A percentile compares a stretch with the other conserved stretches of the same genome.
phyloP scores from a whole-genome alignment of 2,329 filamentous ascomycete species.

The Stemphylium beticola region DNA sequence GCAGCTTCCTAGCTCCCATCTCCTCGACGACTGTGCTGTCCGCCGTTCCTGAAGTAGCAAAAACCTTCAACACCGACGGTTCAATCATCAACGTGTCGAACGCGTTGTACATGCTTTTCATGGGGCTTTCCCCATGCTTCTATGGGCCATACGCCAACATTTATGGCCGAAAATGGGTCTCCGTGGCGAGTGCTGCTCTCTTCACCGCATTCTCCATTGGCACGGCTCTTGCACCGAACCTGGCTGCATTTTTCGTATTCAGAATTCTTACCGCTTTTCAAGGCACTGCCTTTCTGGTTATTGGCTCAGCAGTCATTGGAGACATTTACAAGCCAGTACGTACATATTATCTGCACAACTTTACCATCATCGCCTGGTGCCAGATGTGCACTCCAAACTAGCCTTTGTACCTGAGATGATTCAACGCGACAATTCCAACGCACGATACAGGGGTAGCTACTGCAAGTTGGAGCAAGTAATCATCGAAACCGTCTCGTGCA shows the following conservation, averaged over 20 bases:
- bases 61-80: constrained; percentile 68
- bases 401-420: neutral
- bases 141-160: constrained; percentile 71
- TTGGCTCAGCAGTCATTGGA: constrained; percentile 73
- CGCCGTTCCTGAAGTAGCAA: constrained; percentile 75
- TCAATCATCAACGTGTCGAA: constrained; percentile 76
- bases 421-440: neutral
- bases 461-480: constrained; percentile 12
- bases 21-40: constrained; percentile 76
- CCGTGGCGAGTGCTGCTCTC: constrained; percentile 64
- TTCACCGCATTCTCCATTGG: constrained; percentile 75
- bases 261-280: constrained; percentile 76
- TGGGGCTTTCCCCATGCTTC: constrained; percentile 68
- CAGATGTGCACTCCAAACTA: neutral
- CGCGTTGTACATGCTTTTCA: constrained; percentile 75
- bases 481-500: neutral
- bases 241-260: constrained; percentile 75
- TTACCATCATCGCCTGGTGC: neutral
- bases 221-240: constrained; percentile 73
- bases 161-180: constrained; percentile 60
- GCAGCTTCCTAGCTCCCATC: constrained; percentile 76
- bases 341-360: neutral
- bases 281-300: constrained; percentile 75
- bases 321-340: constrained; percentile 56
- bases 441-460: constrained; percentile 1